phyloP scores from a whole-genome alignment of 208 protist species.

The Trypanosoma boissoni region DNA sequence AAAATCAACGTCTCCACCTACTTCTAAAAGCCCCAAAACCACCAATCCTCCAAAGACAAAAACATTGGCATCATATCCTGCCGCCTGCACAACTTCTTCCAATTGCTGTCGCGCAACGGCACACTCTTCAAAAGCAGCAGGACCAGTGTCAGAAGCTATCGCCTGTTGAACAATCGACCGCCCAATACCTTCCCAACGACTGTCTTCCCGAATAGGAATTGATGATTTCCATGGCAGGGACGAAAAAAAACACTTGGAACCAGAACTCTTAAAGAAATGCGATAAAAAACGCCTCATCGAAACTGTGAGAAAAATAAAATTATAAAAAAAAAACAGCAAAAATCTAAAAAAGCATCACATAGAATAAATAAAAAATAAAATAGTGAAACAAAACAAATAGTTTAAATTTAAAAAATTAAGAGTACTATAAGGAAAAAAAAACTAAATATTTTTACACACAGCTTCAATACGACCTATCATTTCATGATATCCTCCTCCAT shows the following conservation, averaged over 20 bases:
- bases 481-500: constrained; percentile 18
- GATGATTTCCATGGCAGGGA: constrained; percentile 53
- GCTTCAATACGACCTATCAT: constrained; percentile 7
- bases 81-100: constrained; percentile 69
- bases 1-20: constrained; percentile 88
- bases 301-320: constrained; percentile 3
- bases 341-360: not conserved
- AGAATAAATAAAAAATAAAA: not conserved
- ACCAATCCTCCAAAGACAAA: constrained; percentile 88
- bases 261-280: not conserved
- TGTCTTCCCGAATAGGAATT: constrained; percentile 34
- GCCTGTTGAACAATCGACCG: constrained; percentile 60
- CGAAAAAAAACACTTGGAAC: constrained; percentile 11
- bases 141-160: constrained; percentile 67
- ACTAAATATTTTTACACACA: too few relatives aligned
- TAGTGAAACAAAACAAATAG: constrained; percentile 7
- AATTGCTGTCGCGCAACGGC: constrained; percentile 70
- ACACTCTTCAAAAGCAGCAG: constrained; percentile 81
- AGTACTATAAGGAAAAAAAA: too few relatives aligned
- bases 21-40: constrained; percentile 72
- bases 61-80: constrained; percentile 84
- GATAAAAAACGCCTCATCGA: constrained; percentile 22
- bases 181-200: constrained; percentile 50
- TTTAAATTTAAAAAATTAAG: constrained; percentile 1
- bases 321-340: not conserved